Evolutionary conservation across 306 rosid genomes (phyloP).

Genomic region (Ammopiptanthus mongolicus): DNA sequence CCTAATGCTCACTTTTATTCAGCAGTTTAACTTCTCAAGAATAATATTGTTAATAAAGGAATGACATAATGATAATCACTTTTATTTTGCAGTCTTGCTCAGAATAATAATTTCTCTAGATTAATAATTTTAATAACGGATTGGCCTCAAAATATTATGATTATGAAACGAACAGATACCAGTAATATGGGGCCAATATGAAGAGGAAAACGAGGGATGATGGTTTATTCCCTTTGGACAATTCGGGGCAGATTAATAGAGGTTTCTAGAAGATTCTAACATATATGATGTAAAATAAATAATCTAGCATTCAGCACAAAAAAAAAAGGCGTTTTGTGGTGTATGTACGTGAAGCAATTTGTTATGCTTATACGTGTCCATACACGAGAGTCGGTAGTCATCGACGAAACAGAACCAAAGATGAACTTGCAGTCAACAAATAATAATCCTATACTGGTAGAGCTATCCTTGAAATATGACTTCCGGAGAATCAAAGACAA

Average conservation of each 20-base stretch:
- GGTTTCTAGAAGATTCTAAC: neutral
- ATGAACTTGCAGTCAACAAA: neutral
- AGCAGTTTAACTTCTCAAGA: neutral
- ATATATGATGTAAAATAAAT: neutral
- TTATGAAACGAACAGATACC: neutral
- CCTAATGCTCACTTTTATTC: neutral
- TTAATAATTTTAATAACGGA: neutral
- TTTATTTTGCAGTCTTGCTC: neutral
- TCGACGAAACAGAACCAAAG: neutral
- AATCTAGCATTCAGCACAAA: neutral
- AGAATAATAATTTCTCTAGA: neutral
- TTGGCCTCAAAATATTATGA: neutral
- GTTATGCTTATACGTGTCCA: neutral
- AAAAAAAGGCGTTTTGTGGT: neutral
- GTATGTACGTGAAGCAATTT: neutral
- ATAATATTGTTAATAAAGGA: neutral
- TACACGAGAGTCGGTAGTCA: neutral
- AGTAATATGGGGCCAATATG: neutral
- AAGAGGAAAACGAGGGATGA: neutral
- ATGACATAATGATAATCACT: too few species aligned
- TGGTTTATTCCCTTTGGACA: neutral
- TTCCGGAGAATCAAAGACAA: neutral
- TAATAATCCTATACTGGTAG: neutral
- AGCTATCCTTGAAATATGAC: neutral
- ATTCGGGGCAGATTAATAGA: neutral